phyloP scores from a whole-genome alignment of 345 rosid genomes.

The Combretum micranthum region DNA sequence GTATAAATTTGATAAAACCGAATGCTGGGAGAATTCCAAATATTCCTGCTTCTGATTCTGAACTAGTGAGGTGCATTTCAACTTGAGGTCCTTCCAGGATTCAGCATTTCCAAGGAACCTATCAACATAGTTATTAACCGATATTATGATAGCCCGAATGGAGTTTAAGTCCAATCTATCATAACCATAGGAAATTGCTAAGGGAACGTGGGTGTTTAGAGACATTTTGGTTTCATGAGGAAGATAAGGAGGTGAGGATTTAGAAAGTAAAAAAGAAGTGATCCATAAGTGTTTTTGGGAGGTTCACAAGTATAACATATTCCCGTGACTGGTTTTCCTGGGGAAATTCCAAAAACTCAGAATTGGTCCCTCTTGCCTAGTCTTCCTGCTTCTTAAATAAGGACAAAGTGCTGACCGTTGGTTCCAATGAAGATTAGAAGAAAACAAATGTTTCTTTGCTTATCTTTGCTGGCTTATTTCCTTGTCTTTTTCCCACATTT shows the following conservation, averaged over 20 bases:
- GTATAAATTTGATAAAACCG: constrained; percentile 60
- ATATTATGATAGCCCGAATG: constrained; percentile 22
- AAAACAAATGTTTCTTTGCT: no score
- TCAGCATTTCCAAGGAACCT: constrained; percentile 18
- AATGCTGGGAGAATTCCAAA: constrained; percentile 60
- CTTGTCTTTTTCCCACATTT: no score
- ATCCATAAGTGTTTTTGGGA: constrained; percentile 2
- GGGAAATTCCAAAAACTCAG: constrained; percentile 26
- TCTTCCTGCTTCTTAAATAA: not conserved
- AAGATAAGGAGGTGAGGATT: not conserved
- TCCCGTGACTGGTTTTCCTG: constrained; percentile 30
- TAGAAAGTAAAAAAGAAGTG: constrained; percentile 4
- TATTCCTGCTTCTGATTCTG: constrained; percentile 26
- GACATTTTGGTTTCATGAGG: constrained; percentile 1
- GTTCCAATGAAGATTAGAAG: not conserved
- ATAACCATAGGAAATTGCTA: constrained; percentile 15
- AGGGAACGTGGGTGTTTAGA: constrained; percentile 14
- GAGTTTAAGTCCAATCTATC: constrained; percentile 38
- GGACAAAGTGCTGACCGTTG: constrained; percentile 2
- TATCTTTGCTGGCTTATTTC: no score
- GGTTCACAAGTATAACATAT: constrained; percentile 11
- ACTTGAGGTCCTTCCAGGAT: constrained; percentile 35
- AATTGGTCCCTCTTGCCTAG: constrained; percentile 17
- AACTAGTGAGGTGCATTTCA: constrained; percentile 36
- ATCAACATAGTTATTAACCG: constrained; percentile 36